Base-by-base conservation (phyloP, 176 grass and related monocot genomes). In the Saccharum officinarum region DNA sequence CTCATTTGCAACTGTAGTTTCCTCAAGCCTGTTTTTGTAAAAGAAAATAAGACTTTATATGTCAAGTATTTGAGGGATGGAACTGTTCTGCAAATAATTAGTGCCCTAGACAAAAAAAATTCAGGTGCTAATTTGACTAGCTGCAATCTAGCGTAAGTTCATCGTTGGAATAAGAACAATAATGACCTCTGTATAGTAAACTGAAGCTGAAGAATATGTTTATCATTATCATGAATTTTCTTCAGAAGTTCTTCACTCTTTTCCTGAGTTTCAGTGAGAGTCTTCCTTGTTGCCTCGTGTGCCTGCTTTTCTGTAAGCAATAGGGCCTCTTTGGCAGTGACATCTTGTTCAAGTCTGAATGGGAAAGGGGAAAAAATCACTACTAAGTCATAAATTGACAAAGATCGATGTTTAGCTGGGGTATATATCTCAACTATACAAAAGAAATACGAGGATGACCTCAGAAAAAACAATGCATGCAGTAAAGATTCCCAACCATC, bases 341-440 rank as follows among this genome's bases (percentile, higher is more conserved):
- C 49, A 91, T 91, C 89, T 83, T 88, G 87, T 89, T 92, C 90
- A 83, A 88, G 90, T 76, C 90, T 92, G 61, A 62, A 82, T 71
- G 66, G 72, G 57, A 69, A 83, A 67, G 54, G 55, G 23, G 73
- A 57, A 79, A 62, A 84, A 50, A 6, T 46, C 34, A 55, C 10
- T 57, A 46, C 16, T 57, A 86, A 72, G 44, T 60, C 42, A 30
- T 65, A 82, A 41, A 83, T 62, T 49, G 46, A 87, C 44, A 83
- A 86, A 78, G 16, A 74, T 57, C 4, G 6, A 82, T 3, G 18
- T 42, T 65, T 10, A 37, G 18, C 44, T 55, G 77, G 49, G 17
- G 3, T 68, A 63, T 79, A 54, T 70, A 59, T 81, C 54, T 65
- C 69, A 61, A 67, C 59, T 67, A 60, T 74, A 84, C 8, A 73